phyloP scores from a whole-genome alignment of 495 filamentous ascomycete genomes.

The Penicillium paradoxum region DNA sequence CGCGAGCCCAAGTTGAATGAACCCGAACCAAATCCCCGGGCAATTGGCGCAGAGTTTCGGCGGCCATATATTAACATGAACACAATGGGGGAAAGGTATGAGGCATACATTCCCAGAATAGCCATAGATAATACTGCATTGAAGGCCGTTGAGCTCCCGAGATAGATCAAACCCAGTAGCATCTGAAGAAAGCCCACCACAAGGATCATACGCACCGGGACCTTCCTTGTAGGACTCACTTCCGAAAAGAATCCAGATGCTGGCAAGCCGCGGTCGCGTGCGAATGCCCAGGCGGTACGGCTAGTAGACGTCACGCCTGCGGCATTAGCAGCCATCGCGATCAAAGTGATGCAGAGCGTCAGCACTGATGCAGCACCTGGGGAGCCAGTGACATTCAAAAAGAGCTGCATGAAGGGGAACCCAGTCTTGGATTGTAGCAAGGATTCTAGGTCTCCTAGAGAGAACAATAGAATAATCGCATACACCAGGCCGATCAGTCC shows the following conservation, averaged over 20 bases:
- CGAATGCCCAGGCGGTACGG: constrained; percentile 24
- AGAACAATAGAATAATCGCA: constrained; percentile 41
- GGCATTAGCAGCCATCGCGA: constrained; percentile 19
- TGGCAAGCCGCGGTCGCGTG: constrained; percentile 17
- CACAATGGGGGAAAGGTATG: constrained; percentile 28
- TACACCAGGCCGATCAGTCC: constrained; percentile 39
- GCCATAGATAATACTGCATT: constrained; percentile 39
- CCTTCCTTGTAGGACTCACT: constrained; percentile 14
- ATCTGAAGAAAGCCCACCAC: constrained; percentile 21
- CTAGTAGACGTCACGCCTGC: constrained; percentile 21
- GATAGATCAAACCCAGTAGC: constrained; percentile 37
- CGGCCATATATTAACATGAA: constrained; percentile 23
- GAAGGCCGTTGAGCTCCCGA: constrained; percentile 40
- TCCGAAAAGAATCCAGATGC: constrained; percentile 12
- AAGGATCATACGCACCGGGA: constrained; percentile 20
- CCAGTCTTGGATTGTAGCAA: constrained; percentile 27
- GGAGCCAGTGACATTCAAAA: constrained; percentile 28
- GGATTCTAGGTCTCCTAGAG: constrained; percentile 32
- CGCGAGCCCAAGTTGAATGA: constrained; percentile 13
- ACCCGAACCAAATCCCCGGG: constrained; percentile 4
- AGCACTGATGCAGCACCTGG: constrained; percentile 32
- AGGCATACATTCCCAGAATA: constrained; percentile 35
- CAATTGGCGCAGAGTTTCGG: not conserved
- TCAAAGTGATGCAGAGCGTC: constrained; percentile 14
- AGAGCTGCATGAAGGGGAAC: constrained; percentile 48